Evolutionary conservation across 148 eudicot genomes (phyloP).

Genomic region (Amaranthus hypochondriacus): DNA sequence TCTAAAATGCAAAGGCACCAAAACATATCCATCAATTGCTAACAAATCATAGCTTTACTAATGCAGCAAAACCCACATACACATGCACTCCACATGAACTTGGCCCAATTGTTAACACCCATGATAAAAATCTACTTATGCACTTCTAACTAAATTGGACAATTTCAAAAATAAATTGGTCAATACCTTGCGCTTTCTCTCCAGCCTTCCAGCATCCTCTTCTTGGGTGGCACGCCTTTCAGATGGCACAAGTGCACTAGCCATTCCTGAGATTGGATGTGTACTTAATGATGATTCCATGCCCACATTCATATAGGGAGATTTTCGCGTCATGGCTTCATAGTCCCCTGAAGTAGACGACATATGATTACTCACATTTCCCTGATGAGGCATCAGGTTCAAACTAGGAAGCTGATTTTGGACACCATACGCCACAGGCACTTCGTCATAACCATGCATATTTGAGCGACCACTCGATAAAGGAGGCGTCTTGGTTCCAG

Average conservation of each 20-base stretch:
- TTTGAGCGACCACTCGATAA: constrained; percentile 45
- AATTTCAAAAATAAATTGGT: neutral
- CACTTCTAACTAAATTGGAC: neutral
- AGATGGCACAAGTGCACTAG: constrained; percentile 41
- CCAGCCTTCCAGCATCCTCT: constrained; percentile 55
- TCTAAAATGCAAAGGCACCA: constrained; percentile 34
- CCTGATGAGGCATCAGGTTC: constrained; percentile 60
- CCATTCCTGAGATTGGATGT: constrained; percentile 48
- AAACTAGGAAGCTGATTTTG: constrained; percentile 47
- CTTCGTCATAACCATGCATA: constrained; percentile 54
- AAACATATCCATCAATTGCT: neutral
- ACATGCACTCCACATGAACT: neutral
- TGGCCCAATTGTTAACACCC: neutral
- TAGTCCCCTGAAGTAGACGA: constrained; percentile 51
- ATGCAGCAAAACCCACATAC: neutral
- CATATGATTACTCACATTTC: constrained; percentile 44
- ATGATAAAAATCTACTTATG: neutral
- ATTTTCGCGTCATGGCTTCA: constrained; percentile 35
- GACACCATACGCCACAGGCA: constrained; percentile 44
- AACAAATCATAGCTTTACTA: neutral
- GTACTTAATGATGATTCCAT: constrained; percentile 43
- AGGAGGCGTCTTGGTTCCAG: constrained; percentile 41
- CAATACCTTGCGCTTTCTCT: constrained; percentile 80
- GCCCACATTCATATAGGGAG: constrained; percentile 34
- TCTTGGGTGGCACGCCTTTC: constrained; percentile 48